A percentile compares a stretch with the other conserved stretches of the same genome.
Evolutionary conservation across 371 early-diverging fungal genomes (phyloP).

Genomic region (Enterocytospora artemiae): DNA sequence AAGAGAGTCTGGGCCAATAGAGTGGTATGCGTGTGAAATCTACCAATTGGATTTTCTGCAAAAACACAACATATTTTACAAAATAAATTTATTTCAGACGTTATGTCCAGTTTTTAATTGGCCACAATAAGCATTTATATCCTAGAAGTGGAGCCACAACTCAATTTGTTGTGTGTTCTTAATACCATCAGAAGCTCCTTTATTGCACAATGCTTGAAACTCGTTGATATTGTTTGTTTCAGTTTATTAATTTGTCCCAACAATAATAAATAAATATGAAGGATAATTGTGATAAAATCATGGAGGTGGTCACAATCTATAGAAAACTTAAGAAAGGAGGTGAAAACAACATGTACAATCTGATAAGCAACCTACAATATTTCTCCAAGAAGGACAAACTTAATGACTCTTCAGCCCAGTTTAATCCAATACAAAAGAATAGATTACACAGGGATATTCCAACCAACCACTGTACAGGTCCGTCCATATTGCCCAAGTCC

Average conservation of each 20-base stretch:
- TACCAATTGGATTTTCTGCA: too few species aligned
- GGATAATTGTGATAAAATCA: slow-evolving; percentile 17
- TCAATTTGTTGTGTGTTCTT: too few species aligned
- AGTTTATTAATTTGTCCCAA: background rate
- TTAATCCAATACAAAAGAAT: background rate
- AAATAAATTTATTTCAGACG: too few species aligned
- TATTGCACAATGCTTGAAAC: too few species aligned
- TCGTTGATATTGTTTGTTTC: too few species aligned
- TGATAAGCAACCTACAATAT: slow-evolving; percentile 37
- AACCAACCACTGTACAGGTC: background rate
- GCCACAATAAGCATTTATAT: too few species aligned
- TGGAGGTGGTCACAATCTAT: slow-evolving; percentile 54
- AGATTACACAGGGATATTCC: background rate
- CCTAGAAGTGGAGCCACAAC: too few species aligned
- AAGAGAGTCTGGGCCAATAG: slow-evolving; percentile 63
- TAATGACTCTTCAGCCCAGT: background rate
- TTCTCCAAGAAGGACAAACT: slow-evolving; percentile 20
- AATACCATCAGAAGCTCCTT: too few species aligned
- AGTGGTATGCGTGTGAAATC: too few species aligned
- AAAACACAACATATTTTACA: too few species aligned
- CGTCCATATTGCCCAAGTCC: background rate
- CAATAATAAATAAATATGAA: background rate
- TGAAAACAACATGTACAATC: slow-evolving; percentile 25
- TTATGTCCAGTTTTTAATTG: too few species aligned
- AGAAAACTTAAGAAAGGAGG: slow-evolving; percentile 53